Conservation (phyloP, 768 basidiomycete species). For the Russula griseocarnosa region DNA sequence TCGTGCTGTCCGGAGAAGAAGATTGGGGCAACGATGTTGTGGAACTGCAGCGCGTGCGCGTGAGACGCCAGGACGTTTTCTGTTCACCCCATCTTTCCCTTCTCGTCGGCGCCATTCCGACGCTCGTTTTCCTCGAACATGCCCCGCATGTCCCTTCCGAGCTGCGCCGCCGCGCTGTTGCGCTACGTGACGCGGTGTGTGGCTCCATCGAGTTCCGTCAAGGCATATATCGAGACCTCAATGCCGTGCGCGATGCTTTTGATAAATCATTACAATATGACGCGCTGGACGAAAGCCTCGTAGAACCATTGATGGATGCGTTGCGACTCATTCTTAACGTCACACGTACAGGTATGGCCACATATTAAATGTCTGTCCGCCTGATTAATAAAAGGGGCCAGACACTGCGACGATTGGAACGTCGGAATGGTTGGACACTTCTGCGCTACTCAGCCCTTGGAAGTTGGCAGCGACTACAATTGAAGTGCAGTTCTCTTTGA, state of each 20-base stretch:
- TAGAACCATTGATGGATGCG: constrained; percentile 62
- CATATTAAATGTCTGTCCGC: background rate
- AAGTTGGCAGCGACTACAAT: constrained; percentile 78
- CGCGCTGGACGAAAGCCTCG: constrained; percentile 46
- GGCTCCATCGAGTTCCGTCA: constrained; percentile 65
- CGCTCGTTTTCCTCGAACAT: constrained; percentile 67
- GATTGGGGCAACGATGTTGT: constrained; percentile 47
- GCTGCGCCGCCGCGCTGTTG: constrained; percentile 46
- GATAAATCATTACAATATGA: constrained; percentile 55
- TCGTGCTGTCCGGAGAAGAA: constrained; percentile 55
- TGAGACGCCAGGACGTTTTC: constrained; percentile 65
- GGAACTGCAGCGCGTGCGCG: constrained; percentile 65
- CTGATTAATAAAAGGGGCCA: background rate
- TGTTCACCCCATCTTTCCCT: constrained; percentile 59
- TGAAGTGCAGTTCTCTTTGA: constrained; percentile 69
- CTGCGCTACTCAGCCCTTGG: constrained; percentile 74
- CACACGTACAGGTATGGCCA: constrained; percentile 48
- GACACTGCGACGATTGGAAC: constrained; percentile 44
- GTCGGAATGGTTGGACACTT: constrained; percentile 57
- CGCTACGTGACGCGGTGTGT: constrained; percentile 57
- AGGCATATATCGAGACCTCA: constrained; percentile 71
- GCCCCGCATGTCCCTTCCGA: constrained; percentile 49
- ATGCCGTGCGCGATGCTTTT: constrained; percentile 64
- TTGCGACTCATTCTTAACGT: constrained; percentile 65
- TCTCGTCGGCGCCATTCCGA: constrained; percentile 61